Evolutionary conservation across 805 yeast species (phyloP), one percentile per base, ranked within the genome.

Genomic region (Lachancea lanzarotensis): DNA sequence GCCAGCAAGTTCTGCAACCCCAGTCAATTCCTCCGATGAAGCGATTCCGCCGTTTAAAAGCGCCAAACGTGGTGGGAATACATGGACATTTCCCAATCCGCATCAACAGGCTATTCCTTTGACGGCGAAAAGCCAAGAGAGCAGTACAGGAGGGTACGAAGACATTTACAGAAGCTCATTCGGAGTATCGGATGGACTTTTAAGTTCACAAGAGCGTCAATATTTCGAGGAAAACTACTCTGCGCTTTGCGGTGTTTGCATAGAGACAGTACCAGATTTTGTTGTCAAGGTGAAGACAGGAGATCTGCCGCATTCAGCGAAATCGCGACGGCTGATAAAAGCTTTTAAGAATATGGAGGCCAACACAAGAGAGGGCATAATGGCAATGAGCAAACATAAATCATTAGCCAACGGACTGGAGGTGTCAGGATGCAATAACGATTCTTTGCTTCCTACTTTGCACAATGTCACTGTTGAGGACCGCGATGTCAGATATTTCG

Each of bases 331-430:
- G 6, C 44, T 59, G 12, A 30, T 53, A 4, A 30, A 35, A 1
- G 30, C 53, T 3, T 57, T 59, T 31, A 35, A 44, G 20, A 53
- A 47, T 11, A 38, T 57, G 36, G 40, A 44, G 5, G 35, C 37
- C 1, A 43, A 51, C 18, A 47, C 41, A 12, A 54, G 48, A 27
- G 39, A 48, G n/a, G 45, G 49, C 26, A 56, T 46, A 10, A 53
- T 56, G n/a, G 57, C 52, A 6, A 60, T 62, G 59, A 61, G 60
- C 40, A 50, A 56, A 30, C 51, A 46, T 2, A 52, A 56, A 38
- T 31, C 42, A 10, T 12, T 35, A n/a, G 46, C 46, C 9, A 17
- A 10, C 19, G 11, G 17, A 9, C 18, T 41, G 29, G 39, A 35
- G 17, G 25, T 20, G 11, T 9, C 38, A 15, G 32, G 33, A 15